Base-by-base conservation (phyloP, 768 basidiomycete species). In the Lentinula sp. region DNA sequence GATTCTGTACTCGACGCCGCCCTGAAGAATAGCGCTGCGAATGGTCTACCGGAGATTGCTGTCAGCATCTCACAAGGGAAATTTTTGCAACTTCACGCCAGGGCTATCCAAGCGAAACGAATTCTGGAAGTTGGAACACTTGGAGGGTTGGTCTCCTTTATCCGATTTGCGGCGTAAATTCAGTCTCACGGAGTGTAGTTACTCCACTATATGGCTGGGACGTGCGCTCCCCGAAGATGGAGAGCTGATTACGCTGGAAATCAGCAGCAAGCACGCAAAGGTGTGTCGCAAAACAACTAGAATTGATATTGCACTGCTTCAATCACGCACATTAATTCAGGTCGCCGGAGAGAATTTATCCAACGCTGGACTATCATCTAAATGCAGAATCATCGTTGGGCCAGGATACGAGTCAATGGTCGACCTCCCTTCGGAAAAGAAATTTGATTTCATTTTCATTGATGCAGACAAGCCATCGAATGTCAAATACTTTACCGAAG, bases 381-480 rank as follows among this genome's bases (percentile, higher is more conserved):
- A 83, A 67, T 76, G 83, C 45, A 70, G 78, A 32, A 70, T 87
- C 39, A 73, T 84, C 48, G 69, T 81, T 36, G 86, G 85, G 0
- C 75, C 79, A 37, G 87, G 84, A 1, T 71, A 72, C 3, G 80
- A 85, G 4, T 77, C 80, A 0, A 73, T 90, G 46, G 72, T 70
- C 23, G 75, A 72, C 46, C 70, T 89, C 36, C 71, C 77, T 6
- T 70, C 84, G 6, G 77, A 78, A 9, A 70, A 72, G 4, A 79
- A 78, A 1, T 89, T 86, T 68, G 88, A 90, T 69, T 70, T 91
- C 18, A 77, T 78, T 2, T 91, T 90, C 76, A 86, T 89, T 63
- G 88, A 90, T 70, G 88, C 87, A 6, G 85, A 89, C 73, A 89
- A 89, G 68, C 69, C 73, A 4, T 77, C 75, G 43, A 85, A 85